phyloP scores from a whole-genome alignment of 495 filamentous ascomycete species.

The Penicillium parvum region DNA sequence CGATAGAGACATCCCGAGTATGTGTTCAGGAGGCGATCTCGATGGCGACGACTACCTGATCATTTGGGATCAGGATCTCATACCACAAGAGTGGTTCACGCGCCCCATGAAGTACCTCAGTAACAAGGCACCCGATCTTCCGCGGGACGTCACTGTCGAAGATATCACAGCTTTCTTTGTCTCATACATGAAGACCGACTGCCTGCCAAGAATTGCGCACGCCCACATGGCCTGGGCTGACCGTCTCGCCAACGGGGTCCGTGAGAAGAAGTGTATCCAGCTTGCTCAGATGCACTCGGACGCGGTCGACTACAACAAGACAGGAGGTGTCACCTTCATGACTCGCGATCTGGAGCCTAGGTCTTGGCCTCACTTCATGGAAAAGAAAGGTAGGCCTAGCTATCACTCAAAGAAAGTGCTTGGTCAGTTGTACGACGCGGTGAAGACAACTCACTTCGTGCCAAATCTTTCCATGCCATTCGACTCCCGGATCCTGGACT shows the following conservation, averaged over 20 bases:
- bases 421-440: slow-evolving; percentile 76
- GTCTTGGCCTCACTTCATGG: slow-evolving; percentile 88
- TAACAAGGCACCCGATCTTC: slow-evolving; percentile 46
- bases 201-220: slow-evolving; percentile 71
- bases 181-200: slow-evolving; percentile 88
- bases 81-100: slow-evolving; percentile 65
- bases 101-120: slow-evolving; percentile 69
- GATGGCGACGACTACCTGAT: slow-evolving; percentile 96
- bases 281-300: slow-evolving; percentile 81
- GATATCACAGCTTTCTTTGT: slow-evolving; percentile 86
- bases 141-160: slow-evolving; percentile 56
- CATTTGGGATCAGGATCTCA: slow-evolving; percentile 79
- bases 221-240: slow-evolving; percentile 82
- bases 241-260: slow-evolving; percentile 54
- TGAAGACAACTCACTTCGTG: slow-evolving; percentile 62
- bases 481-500: slow-evolving; percentile 68
- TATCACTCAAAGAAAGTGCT: slow-evolving; percentile 72
- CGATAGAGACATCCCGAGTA: slow-evolving; percentile 78
- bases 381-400: slow-evolving; percentile 53
- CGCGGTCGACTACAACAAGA: slow-evolving; percentile 92
- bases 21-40: slow-evolving; percentile 95
- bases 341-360: slow-evolving; percentile 51
- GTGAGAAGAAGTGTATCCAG: slow-evolving; percentile 63
- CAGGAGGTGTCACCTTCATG: slow-evolving; percentile 72
- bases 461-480: slow-evolving; percentile 68